Evolutionary conservation across 2,329 filamentous ascomycete species (phyloP).

Genomic region (Colletotrichum spinosum): DNA sequence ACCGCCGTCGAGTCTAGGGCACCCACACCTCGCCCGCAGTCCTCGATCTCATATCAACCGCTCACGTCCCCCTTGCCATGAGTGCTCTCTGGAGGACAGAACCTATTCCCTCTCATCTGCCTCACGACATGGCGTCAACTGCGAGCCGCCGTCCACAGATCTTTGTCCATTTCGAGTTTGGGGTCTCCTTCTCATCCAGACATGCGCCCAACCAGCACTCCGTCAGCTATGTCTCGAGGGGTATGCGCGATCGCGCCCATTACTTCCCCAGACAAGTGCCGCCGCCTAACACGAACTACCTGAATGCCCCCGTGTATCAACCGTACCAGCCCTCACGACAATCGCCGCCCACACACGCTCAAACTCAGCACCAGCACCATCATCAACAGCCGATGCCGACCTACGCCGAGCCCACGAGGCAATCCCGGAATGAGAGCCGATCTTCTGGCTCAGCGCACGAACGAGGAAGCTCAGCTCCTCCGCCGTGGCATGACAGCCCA

Average conservation of each 20-base stretch:
- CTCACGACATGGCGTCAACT: slow-evolving; percentile 42
- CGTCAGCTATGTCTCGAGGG: slow-evolving; percentile 60
- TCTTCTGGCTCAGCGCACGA: slow-evolving; percentile 49
- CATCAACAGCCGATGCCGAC: slow-evolving; percentile 27
- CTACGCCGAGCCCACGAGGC: slow-evolving; percentile 30
- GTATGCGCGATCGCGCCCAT: slow-evolving; percentile 54
- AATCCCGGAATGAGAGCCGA: slow-evolving; percentile 37
- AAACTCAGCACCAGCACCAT: slow-evolving; percentile 36
- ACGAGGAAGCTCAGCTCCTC: slow-evolving; percentile 62
- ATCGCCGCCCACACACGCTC: slow-evolving; percentile 28
- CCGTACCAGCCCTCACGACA: slow-evolving; percentile 34
- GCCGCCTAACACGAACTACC: slow-evolving; percentile 58
- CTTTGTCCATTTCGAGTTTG: slow-evolving; percentile 64
- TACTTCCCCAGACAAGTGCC: slow-evolving; percentile 59
- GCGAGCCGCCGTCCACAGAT: slow-evolving; percentile 53
- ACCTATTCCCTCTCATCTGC: slow-evolving; percentile 40
- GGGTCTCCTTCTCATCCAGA: slow-evolving; percentile 61
- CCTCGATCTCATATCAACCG: slow-evolving; percentile 29
- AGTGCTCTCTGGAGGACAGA: slow-evolving; percentile 41
- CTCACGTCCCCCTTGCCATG: slow-evolving; percentile 16
- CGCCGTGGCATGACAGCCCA: slow-evolving; percentile 58
- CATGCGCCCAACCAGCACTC: slow-evolving; percentile 57
- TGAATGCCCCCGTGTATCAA: slow-evolving; percentile 39
- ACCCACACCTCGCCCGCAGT: slow-evolving; percentile 19
- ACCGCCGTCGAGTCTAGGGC: slow-evolving; percentile 28